Evolutionary conservation across 2,329 filamentous ascomycete genomes (phyloP), one percentile per base, ranked within the genome.

Genomic region (Ilyonectria mors-panacis): DNA sequence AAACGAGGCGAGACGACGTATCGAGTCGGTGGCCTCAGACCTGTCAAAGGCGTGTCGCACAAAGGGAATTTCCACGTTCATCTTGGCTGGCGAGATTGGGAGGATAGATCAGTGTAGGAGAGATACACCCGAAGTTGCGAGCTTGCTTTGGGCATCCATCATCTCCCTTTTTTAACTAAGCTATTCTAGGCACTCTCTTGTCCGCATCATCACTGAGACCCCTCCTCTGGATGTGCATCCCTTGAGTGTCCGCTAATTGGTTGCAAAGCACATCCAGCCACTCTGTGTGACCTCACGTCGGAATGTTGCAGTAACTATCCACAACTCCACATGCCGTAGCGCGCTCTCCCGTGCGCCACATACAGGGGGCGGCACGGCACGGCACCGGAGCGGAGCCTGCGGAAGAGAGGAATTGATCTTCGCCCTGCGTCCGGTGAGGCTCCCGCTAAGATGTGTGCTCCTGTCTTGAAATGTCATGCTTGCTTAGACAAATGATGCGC

Each of bases 11-110:
- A 73, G 63, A 17, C 47, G 48, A 15, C 69, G 51, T 42, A 55
- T 56, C 48, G 71, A 73, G 19, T 39, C 59, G 37, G 48, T 21
- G 35, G 69, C 35, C 56, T 72, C 65, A 9, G 67, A 28, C 30
- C 51, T 28, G 51, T 73, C 44, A 48, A 73, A 73, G 35, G 60
- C 45, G 21, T 62, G 39, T 37, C 67, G 62, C 59, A 70, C 62
- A 37, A 66, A 58, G 6, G 69, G 69, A 54, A 73, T 42, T 12
- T 63, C 45, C 17, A 12, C 30, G 3, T 3, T 12, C 58, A 59
- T 59, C 10, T 3, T 39, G n/a, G n/a, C 17, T 19, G 15, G n/a
- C 33, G n/a, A 4, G 9, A 13, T 8, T n/a, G 39, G 13, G n/a
- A 6, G 39, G 7, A 42, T 1, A n/a, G 15, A 3, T 42, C n/a